A percentile compares a stretch with the other conserved stretches of the same genome.
phyloP scores from a whole-genome alignment of 257 asterid species.

The Solanum boliviense region DNA sequence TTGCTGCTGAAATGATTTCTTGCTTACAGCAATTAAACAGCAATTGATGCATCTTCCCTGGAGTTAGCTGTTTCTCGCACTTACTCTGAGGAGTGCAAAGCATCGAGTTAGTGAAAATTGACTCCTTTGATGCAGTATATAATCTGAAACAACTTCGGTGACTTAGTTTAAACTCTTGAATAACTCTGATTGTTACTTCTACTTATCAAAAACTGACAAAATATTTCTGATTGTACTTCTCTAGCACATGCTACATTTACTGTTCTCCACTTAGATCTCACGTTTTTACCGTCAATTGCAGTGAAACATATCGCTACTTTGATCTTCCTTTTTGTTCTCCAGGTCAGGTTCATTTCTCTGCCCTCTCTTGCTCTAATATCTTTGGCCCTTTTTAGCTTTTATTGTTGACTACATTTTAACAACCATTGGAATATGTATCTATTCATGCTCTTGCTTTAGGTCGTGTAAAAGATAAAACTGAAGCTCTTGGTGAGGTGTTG shows the following conservation, averaged over 20 bases:
- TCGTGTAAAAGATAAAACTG: slow-evolving; percentile 3
- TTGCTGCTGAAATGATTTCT: background rate
- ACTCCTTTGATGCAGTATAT: background rate
- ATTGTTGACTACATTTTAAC: background rate
- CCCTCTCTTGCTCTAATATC: background rate
- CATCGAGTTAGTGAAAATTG: background rate
- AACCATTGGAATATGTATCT: background rate
- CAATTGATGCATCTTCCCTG: background rate
- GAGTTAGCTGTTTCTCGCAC: background rate
- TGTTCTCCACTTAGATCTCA: background rate
- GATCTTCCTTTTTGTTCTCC: slow-evolving; percentile 50
- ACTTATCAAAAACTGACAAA: background rate
- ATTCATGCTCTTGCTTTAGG: background rate
- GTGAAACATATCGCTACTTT: slow-evolving; percentile 43
- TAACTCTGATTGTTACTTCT: background rate
- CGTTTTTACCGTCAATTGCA: slow-evolving; percentile 1
- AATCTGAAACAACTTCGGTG: background rate
- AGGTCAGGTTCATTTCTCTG: slow-evolving; percentile 14
- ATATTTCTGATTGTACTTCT: background rate
- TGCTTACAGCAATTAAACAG: background rate
- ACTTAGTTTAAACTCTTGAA: background rate
- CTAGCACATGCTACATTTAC: background rate
- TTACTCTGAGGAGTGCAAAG: background rate
- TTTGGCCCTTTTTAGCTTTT: background rate
- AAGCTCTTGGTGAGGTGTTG: slow-evolving; percentile 13